These are phyloP conservation scores for Tephrocybe sp. DNA, from an alignment of 768 basidiomycete species.

Conservation along the genomic window DNA sequence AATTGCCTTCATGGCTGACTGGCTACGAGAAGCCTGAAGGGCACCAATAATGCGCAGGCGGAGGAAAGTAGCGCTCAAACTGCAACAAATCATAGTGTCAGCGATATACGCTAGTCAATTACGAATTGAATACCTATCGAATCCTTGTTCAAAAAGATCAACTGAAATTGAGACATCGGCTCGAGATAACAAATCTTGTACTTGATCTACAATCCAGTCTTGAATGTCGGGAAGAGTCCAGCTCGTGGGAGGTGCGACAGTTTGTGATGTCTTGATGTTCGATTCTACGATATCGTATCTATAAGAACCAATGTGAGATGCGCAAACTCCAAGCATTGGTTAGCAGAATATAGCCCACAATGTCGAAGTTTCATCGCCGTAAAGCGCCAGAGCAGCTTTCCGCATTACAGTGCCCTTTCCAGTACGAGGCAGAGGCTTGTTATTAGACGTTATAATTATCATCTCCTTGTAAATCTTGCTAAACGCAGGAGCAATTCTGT, in stretches of 20 bases:
- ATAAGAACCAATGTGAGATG: constrained; percentile 24
- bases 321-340: constrained; percentile 9
- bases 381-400: constrained; percentile 34
- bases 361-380: constrained; percentile 37
- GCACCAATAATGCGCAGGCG: constrained; percentile 34
- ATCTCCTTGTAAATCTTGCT: constrained; percentile 48
- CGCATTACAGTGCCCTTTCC: constrained; percentile 44
- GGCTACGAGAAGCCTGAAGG: constrained; percentile 4
- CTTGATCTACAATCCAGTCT: not conserved
- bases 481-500: constrained; percentile 33
- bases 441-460: constrained; percentile 39
- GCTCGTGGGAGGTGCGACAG: not conserved
- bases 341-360: constrained; percentile 26
- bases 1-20: not conserved
- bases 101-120: not conserved
- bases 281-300: not conserved
- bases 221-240: not conserved
- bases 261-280: not conserved
- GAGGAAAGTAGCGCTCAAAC: constrained; percentile 34
- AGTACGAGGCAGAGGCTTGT: constrained; percentile 39
- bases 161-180: constrained; percentile 8
- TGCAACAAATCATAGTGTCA: constrained; percentile 4
- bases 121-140: constrained; percentile 23
- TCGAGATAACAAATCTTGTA: constrained; percentile 10
- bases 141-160: constrained; percentile 33